Conservation (phyloP, 108 stramenopile species). For the Hondaea fermentalgiana region DNA sequence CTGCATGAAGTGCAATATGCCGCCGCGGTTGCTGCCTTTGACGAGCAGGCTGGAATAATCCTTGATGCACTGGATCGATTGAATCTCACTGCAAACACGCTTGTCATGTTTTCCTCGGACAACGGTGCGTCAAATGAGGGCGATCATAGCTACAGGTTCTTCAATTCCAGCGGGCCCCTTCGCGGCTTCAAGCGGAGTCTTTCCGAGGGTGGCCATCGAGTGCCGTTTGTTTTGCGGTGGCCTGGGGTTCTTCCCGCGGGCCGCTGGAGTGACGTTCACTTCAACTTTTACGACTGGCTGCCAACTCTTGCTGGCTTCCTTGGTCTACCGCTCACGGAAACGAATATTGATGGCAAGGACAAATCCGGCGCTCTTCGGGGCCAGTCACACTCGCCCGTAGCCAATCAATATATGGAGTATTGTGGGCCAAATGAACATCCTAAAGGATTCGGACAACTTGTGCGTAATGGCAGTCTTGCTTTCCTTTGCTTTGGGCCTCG, state of each 20-base stretch:
- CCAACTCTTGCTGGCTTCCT: background rate
- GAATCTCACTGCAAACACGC: background rate
- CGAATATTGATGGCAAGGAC: background rate
- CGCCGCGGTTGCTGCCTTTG: background rate
- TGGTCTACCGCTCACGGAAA: background rate
- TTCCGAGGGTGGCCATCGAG: slow-evolving; percentile 16
- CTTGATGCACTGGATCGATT: background rate
- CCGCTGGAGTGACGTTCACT: background rate
- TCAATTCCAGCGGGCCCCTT: slow-evolving; percentile 1
- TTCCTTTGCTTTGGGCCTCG: background rate
- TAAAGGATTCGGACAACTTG: background rate
- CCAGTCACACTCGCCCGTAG: background rate
- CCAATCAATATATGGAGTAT: background rate
- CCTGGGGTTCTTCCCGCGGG: background rate
- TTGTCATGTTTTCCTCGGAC: background rate
- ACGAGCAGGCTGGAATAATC: background rate
- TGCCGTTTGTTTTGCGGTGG: background rate
- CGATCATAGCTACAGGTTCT: background rate
- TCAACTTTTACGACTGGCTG: background rate
- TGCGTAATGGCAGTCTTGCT: background rate
- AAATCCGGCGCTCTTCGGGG: background rate
- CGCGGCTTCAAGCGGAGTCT: slow-evolving; percentile 17
- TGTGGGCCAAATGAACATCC: background rate
- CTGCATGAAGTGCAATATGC: background rate
- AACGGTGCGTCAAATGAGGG: slow-evolving; percentile 16